Base-by-base conservation (phyloP, 2,329 filamentous ascomycete species). In the Exophiala sp. region DNA sequence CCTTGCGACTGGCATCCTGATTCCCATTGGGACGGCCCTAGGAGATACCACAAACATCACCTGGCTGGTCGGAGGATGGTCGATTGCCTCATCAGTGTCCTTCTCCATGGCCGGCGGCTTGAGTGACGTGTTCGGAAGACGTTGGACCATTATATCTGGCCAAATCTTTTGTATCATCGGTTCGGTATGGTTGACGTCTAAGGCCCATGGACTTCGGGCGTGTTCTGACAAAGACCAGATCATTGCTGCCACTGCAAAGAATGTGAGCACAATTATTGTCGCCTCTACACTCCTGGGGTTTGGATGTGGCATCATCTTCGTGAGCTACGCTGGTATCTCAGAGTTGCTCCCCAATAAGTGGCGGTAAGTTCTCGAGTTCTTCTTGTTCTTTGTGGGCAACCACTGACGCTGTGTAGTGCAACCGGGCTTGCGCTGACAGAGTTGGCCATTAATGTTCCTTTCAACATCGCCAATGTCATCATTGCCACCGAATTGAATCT, bases 321-420 rank as follows among this genome's bases (percentile, higher is more conserved):
- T 68, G 5, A 66, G 65, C 7, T 71, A 71, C 4, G 63, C 66
- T 36, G 66, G 61, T 43, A 63, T 75, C 51, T 65, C 65, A 42
- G 66, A 65, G 12, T 55, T 74, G 36, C 73, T 75, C 50, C 67
- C 61, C 1, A 70, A 68, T 24, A 69, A 63, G 48, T 40, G 72
- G 71, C 14, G 61, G 72, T 12, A 68, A 69, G 5, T 68, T 68
- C 65, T 5, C 57, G 69, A 7, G 64, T 66, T 1, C 70, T 73
- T 57, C 60, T 71, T 18, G 9, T 14, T 20, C 11, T 14, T 34
- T 3, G n/a, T 47, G 44, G 3, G 8, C 16, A 14, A 34, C 6
- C 29, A 11, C 20, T 20, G 4, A 33, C 8, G 4, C 5, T 32
- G 18, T 38, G 12, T 29, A 48, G 45, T 6, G 45, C 32, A 10